A percentile compares a stretch with the other conserved stretches of the same genome.
Conservation (phyloP, 2,329 filamentous ascomycete genomes). For the Geosmithia morbida region DNA sequence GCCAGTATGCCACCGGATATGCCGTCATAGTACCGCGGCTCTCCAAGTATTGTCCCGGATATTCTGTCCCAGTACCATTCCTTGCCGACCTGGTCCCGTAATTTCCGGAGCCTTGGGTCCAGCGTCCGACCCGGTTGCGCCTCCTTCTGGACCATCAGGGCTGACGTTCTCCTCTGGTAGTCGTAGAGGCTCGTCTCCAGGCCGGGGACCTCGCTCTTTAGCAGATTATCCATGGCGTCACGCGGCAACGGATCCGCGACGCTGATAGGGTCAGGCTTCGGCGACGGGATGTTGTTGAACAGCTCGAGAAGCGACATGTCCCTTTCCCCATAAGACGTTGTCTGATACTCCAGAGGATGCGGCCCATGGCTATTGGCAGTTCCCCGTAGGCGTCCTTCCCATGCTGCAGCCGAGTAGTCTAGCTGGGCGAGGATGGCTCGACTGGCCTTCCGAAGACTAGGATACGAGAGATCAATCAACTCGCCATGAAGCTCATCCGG, state of each 20-base stretch:
- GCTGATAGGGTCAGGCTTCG: constrained; percentile 35
- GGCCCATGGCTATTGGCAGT: neutral
- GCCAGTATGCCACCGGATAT: constrained; percentile 64
- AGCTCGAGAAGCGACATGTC: constrained; percentile 48
- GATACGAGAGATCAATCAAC: constrained; percentile 32
- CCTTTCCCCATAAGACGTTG: constrained; percentile 6
- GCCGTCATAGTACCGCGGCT: constrained; percentile 61
- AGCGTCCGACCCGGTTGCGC: constrained; percentile 44
- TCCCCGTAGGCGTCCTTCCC: constrained; percentile 27
- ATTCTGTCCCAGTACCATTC: constrained; percentile 59
- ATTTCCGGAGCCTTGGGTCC: constrained; percentile 57
- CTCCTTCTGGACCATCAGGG: constrained; percentile 75
- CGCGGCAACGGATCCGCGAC: constrained; percentile 35
- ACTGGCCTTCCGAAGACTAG: constrained; percentile 28
- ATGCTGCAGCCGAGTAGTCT: constrained; percentile 39
- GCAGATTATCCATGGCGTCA: constrained; percentile 38
- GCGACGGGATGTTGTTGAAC: constrained; percentile 62
- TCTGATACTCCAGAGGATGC: constrained; percentile 2
- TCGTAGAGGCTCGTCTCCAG: constrained; percentile 54
- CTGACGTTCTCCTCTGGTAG: constrained; percentile 70
- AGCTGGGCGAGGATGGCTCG: constrained; percentile 33
- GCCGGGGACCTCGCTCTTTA: constrained; percentile 38
- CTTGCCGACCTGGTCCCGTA: constrained; percentile 44
- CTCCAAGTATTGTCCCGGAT: constrained; percentile 43
- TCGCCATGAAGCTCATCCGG: constrained; percentile 49